A percentile compares a stretch with the other conserved stretches of the same genome.
Conservation (phyloP, 2,329 filamentous ascomycete genomes). For the Trichoderma brevicompactum region DNA sequence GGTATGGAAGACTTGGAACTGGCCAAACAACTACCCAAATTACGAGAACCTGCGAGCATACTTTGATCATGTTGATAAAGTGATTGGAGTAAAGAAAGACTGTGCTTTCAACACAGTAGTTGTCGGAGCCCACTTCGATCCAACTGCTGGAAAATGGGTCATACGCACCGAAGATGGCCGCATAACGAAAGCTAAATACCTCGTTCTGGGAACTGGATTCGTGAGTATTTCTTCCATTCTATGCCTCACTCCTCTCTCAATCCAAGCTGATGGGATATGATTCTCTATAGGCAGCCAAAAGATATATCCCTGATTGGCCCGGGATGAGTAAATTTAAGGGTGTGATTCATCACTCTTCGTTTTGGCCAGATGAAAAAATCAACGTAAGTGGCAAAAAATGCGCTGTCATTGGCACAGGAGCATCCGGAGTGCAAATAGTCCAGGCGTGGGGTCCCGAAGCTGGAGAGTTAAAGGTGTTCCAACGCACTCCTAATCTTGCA, state of each 20-base stretch:
- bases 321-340: slow-evolving; percentile 65
- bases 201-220: slow-evolving; percentile 60
- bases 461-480: slow-evolving; percentile 62
- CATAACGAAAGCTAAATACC: slow-evolving; percentile 53
- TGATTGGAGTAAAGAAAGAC: slow-evolving; percentile 60
- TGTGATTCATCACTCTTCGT: slow-evolving; percentile 61
- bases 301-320: slow-evolving; percentile 64
- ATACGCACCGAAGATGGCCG: slow-evolving; percentile 56
- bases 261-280: not conserved
- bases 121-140: slow-evolving; percentile 56
- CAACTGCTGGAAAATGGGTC: slow-evolving; percentile 52
- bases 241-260: not conserved
- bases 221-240: slow-evolving; percentile 34
- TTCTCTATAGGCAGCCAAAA: slow-evolving; percentile 53
- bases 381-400: slow-evolving; percentile 61
- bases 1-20: slow-evolving; percentile 60
- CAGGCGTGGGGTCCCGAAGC: slow-evolving; percentile 62
- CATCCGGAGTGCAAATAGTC: slow-evolving; percentile 66
- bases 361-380: slow-evolving; percentile 63
- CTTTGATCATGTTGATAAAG: slow-evolving; percentile 63
- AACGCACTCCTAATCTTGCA: slow-evolving; percentile 68
- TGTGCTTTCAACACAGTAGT: slow-evolving; percentile 61
- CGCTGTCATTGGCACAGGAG: slow-evolving; percentile 67
- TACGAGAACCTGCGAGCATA: slow-evolving; percentile 59
- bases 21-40: slow-evolving; percentile 56